Conservation (phyloP, 2,329 filamentous ascomycete species). For the Fonsecaea erecta region DNA sequence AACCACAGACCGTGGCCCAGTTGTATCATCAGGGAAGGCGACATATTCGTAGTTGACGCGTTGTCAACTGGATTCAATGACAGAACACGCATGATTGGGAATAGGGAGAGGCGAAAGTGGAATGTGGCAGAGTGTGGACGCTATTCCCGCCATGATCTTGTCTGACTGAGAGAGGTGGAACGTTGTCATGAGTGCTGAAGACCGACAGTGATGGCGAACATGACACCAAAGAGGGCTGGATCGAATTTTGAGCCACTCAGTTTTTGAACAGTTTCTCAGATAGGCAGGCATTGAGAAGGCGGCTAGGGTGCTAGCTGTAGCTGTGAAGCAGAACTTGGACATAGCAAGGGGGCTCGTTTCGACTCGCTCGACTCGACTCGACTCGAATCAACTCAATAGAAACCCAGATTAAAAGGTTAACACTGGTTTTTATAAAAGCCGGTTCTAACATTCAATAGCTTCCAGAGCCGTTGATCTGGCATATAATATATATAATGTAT, state of each 20-base stretch:
- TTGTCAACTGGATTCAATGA: neutral
- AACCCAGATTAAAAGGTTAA: too few relatives aligned
- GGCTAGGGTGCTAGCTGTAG: neutral
- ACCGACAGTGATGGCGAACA: neutral
- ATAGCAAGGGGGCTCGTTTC: neutral
- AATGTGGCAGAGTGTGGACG: neutral
- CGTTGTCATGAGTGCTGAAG: neutral
- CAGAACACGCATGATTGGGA: neutral
- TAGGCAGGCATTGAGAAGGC: neutral
- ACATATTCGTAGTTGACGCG: slow-evolving; percentile 28
- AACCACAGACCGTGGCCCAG: slow-evolving; percentile 31
- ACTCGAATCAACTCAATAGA: too few relatives aligned
- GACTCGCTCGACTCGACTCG: too few relatives aligned
- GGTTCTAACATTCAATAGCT: too few relatives aligned
- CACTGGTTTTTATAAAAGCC: too few relatives aligned
- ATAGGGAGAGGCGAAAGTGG: neutral
- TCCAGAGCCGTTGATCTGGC: too few relatives aligned
- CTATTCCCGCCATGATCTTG: neutral
- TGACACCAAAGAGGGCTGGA: neutral
- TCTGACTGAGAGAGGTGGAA: neutral
- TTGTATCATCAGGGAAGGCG: slow-evolving; percentile 28
- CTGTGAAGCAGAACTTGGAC: neutral
- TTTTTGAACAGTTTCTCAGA: neutral
- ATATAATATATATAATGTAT: too few relatives aligned
- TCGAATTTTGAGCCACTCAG: neutral